Percentiles rank a stretch among this genome's conserved stretches.
phyloP scores from a whole-genome alignment of 805 yeast genomes.

The Candida caryicola region DNA sequence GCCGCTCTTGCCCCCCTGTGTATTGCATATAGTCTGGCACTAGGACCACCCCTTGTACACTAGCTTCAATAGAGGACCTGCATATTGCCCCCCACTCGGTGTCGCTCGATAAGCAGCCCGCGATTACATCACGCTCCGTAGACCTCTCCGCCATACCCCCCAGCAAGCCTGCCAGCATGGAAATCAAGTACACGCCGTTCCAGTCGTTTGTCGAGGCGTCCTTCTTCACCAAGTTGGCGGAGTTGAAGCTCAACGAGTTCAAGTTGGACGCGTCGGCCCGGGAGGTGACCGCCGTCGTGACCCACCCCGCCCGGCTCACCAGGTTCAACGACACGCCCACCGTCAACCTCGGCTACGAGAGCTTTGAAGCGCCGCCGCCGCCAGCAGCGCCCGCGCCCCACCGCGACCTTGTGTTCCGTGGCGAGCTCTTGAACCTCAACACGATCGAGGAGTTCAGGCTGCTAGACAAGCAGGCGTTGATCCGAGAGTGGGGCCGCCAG shows the following conservation, averaged over 20 bases:
- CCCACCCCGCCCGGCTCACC: conserved; percentile 32
- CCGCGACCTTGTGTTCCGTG: conserved; percentile 12
- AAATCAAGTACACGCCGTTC: conserved; percentile 44
- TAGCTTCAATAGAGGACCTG: not conserved
- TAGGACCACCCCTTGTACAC: not conserved
- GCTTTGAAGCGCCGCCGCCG: conserved; percentile 17
- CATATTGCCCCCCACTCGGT: not conserved
- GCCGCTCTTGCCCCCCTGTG: no score
- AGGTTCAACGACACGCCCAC: conserved; percentile 36
- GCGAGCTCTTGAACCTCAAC: conserved; percentile 56
- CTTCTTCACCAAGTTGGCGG: conserved; percentile 74
- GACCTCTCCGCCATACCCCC: no score
- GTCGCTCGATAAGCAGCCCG: no score
- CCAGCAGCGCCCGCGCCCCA: not conserved
- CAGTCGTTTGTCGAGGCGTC: conserved; percentile 82
- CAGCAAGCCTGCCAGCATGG: no score
- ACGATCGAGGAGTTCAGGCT: conserved; percentile 82
- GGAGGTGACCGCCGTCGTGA: conserved; percentile 43
- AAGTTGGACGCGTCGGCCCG: conserved; percentile 55
- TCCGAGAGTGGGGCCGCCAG: conserved; percentile 40
- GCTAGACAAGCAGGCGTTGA: conserved; percentile 57
- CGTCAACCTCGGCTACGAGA: conserved; percentile 31
- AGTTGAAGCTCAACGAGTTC: conserved; percentile 67
- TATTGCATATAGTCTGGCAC: no score
- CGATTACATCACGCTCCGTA: no score